Conservation (phyloP, 164 flowering plant species). For the Protea cynaroides region DNA sequence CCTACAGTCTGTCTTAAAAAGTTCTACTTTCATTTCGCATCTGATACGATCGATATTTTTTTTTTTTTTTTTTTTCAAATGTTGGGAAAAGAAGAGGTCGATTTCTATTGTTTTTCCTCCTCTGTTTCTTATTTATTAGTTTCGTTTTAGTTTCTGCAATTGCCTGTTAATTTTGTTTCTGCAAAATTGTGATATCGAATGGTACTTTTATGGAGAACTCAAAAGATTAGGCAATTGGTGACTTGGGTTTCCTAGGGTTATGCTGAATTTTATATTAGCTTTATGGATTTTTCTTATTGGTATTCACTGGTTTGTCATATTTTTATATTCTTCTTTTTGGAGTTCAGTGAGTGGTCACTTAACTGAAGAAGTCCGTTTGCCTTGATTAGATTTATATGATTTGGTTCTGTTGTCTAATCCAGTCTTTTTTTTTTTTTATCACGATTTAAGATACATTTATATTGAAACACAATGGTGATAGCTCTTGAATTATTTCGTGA, state of each 20-base stretch:
- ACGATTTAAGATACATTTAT: no score
- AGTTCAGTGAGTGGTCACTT: neutral
- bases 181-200: neutral
- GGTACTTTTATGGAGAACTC: neutral
- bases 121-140: no score
- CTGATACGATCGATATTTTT: neutral
- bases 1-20: neutral
- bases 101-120: no score
- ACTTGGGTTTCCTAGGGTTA: neutral
- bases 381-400: no score
- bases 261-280: no score
- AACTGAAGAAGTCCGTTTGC: no score
- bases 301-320: neutral
- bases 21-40: neutral
- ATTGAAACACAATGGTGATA: neutral
- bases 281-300: neutral
- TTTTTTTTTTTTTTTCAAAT: neutral
- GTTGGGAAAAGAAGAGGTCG: no score
- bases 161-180: neutral
- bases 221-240: neutral
- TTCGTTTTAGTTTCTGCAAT: no score
- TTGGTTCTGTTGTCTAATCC: no score
- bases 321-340: neutral
- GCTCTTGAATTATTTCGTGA: neutral
- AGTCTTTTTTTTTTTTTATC: neutral